Percentiles rank a stretch among this genome's conserved stretches.
These are phyloP conservation scores for Suhomyces wounanorum DNA, from an alignment of 1,139 yeast species.

Conservation along the genomic window DNA sequence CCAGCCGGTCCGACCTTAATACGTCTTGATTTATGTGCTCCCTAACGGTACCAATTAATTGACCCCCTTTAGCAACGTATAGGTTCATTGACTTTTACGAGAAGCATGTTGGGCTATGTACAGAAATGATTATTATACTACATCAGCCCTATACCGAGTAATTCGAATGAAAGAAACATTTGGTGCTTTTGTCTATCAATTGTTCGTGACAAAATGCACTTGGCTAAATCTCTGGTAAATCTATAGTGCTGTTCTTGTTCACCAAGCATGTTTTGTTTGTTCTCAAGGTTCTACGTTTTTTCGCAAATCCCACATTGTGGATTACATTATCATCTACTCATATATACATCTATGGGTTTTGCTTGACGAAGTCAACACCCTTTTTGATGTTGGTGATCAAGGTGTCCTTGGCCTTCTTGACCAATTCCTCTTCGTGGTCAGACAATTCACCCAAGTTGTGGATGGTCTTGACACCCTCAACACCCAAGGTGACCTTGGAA, in stretches of 20 bases:
- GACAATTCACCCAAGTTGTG: slow-evolving; percentile 57
- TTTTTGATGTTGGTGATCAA: slow-evolving; percentile 57
- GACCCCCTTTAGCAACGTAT: neutral
- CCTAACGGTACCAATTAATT: no score
- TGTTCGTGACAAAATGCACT: no score
- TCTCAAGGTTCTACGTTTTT: neutral
- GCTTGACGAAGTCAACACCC: slow-evolving; percentile 58
- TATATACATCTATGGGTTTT: slow-evolving; percentile 43
- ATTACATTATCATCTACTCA: neutral
- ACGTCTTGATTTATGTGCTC: neutral
- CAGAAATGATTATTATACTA: no score
- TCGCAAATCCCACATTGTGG: neutral
- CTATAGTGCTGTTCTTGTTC: no score
- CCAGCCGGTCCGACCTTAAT: neutral
- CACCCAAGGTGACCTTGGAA: slow-evolving; percentile 61
- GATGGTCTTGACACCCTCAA: slow-evolving; percentile 57
- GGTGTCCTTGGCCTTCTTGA: slow-evolving; percentile 56
- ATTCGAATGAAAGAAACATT: no score
- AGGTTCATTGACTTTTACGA: no score
- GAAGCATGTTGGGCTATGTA: no score
- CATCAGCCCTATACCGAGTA: no score
- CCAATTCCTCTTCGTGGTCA: slow-evolving; percentile 58
- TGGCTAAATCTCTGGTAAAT: no score
- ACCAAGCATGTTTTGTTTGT: no score
- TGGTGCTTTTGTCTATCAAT: no score